Evolutionary conservation across 192 early-diverging fungal species (phyloP).

Genomic region (Neocallimastix lanati): DNA sequence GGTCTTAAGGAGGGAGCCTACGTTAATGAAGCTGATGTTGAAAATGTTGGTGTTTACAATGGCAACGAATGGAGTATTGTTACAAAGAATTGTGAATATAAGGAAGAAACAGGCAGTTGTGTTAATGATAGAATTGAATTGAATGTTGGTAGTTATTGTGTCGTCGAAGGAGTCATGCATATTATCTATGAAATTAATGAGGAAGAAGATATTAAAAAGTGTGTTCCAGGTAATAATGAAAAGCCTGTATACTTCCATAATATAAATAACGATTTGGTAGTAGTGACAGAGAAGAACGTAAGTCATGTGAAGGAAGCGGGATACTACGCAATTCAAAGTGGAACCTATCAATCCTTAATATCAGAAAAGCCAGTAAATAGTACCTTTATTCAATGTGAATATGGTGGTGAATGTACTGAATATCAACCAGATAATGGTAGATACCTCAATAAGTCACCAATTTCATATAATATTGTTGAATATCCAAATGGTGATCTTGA

Average conservation of each 20-base stretch:
- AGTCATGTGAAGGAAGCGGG: background rate
- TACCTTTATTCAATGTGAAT: background rate
- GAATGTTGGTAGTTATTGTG: background rate
- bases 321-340: background rate
- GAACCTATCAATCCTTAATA: background rate
- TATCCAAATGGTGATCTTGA: background rate
- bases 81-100: background rate
- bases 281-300: background rate
- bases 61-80: background rate
- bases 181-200: background rate
- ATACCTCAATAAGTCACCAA: background rate
- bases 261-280: background rate
- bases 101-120: background rate
- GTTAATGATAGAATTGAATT: background rate
- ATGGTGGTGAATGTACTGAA: background rate
- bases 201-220: background rate
- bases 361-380: background rate
- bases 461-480: background rate
- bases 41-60: background rate
- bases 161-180: background rate
- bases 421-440: background rate
- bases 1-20: background rate
- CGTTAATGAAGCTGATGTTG: background rate
- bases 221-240: background rate
- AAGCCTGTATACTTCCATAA: background rate